Conservation (phyloP, 108 stramenopile genomes). For the Nannochloropsis gaditana region DNA sequence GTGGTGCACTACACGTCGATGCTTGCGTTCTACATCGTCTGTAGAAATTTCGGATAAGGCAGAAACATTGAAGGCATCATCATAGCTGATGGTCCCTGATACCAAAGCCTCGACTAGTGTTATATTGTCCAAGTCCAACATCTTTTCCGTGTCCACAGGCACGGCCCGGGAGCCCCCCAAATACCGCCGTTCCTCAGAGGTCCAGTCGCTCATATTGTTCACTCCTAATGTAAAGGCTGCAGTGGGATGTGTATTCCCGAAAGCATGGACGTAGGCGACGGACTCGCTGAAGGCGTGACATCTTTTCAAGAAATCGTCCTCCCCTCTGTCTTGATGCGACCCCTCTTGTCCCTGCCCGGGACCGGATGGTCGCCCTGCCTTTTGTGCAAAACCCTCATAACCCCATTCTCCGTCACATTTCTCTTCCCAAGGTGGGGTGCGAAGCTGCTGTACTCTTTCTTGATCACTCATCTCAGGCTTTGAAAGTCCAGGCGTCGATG, state of each 20-base stretch:
- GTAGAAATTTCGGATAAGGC: neutral
- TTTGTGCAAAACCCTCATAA: neutral
- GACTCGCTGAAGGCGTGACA: neutral
- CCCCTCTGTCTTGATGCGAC: neutral
- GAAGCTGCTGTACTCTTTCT: neutral
- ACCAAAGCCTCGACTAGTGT: neutral
- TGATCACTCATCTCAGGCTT: neutral
- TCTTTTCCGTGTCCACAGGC: neutral
- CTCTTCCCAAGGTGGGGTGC: neutral
- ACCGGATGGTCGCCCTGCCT: neutral
- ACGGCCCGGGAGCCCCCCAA: neutral
- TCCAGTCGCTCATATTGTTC: conserved; percentile 15
- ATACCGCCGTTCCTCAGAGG: neutral
- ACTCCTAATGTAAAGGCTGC: neutral
- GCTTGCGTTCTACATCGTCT: neutral
- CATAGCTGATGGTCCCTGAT: neutral
- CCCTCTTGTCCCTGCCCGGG: neutral
- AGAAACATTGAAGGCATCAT: neutral
- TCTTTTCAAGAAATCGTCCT: neutral
- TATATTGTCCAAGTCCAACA: neutral
- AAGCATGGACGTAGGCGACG: neutral
- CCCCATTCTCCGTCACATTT: conserved; percentile 19
- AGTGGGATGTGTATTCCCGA: neutral
- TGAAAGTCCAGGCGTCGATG: neutral
- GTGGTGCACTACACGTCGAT: neutral